Base-by-base conservation (phyloP, 805 yeast genomes). In the Suhomyces xylopsoci region DNA sequence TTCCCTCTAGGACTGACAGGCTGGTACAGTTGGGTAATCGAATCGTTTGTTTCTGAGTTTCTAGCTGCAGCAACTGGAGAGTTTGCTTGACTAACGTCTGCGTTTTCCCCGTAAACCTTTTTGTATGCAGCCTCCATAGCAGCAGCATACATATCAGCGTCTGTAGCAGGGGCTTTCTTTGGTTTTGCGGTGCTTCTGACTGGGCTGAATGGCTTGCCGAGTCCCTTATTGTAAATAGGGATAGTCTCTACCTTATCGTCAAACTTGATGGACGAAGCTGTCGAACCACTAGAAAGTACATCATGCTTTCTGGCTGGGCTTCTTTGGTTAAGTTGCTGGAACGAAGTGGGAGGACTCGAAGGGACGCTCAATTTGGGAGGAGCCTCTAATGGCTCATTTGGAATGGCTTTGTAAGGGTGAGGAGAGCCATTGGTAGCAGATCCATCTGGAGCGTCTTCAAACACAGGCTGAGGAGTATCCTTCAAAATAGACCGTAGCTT, bases 401-500 rank as follows among this genome's bases (percentile, higher is more conserved):
- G 30, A 7, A 52, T 15, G 17, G 34, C 38, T 28, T 50, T 55
- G 48, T 45, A 41, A 4, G 49, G 43, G 30, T 42, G 45, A 1
- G 48, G 40, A 41, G 45, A 6, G 36, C 25, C 14, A 25, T 5
- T 20, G 19, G 43, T n/a, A 24, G 48, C 43, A 5, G 45, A 41
- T 6, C 12, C 19, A 15, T 54, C 45, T 9, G 15, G 14, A 1
- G 54, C 48, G 14, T 42, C 52, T 14, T 51, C 55, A 46, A 48
- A 38, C 45, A 22, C 20, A 10, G 48, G 38, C 8, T 51, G 45
- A 51, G 60, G 47, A 2, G 50, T 19, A 45, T 66, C 61, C 50
- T 73, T 73, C 56, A 73, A 62, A 32, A 74, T 73, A 2, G 76
- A 70, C 52, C 70, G 64, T 51, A 73, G 61, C 5, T 74, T 70